These are phyloP conservation scores for Colletotrichum sp. DNA, from an alignment of 2,329 filamentous ascomycete genomes.

Conservation along the genomic window DNA sequence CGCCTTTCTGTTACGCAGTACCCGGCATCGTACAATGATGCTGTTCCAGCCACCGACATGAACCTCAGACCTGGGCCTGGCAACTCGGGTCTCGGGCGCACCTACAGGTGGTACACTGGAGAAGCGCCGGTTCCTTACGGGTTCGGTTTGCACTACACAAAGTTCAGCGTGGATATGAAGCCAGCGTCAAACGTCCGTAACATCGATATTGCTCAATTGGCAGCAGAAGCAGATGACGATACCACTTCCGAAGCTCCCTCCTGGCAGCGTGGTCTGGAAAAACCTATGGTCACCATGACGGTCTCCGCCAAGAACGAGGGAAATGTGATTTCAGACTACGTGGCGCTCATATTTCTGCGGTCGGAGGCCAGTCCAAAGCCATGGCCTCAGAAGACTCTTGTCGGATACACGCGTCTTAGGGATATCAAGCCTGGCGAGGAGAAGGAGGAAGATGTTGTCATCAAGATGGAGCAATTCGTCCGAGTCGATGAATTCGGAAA, in stretches of 20 bases:
- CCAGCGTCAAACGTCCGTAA: neutral
- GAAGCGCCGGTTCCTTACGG: constrained; percentile 57
- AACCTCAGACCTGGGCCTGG: constrained; percentile 42
- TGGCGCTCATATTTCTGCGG: constrained; percentile 53
- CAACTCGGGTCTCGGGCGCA: constrained; percentile 51
- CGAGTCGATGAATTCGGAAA: constrained; percentile 54
- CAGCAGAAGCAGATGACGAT: neutral
- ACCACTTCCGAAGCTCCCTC: neutral
- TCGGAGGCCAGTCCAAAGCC: constrained; percentile 51
- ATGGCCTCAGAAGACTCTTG: constrained; percentile 56
- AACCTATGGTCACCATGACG: constrained; percentile 31
- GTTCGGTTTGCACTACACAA: constrained; percentile 62
- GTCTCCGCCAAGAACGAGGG: constrained; percentile 55
- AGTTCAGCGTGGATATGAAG: constrained; percentile 38
- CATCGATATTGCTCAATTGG: neutral
- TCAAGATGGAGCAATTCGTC: constrained; percentile 53
- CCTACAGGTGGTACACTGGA: constrained; percentile 62
- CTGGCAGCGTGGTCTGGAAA: neutral
- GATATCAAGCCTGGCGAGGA: constrained; percentile 36
- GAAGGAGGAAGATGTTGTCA: constrained; percentile 35
- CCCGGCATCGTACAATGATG: constrained; percentile 51
- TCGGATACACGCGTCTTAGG: constrained; percentile 51
- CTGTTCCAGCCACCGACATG: constrained; percentile 61
- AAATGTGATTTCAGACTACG: constrained; percentile 52
- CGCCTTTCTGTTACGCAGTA: constrained; percentile 61